Base-by-base conservation (phyloP, 2,329 filamentous ascomycete genomes). In the Exophiala aquamarina region DNA sequence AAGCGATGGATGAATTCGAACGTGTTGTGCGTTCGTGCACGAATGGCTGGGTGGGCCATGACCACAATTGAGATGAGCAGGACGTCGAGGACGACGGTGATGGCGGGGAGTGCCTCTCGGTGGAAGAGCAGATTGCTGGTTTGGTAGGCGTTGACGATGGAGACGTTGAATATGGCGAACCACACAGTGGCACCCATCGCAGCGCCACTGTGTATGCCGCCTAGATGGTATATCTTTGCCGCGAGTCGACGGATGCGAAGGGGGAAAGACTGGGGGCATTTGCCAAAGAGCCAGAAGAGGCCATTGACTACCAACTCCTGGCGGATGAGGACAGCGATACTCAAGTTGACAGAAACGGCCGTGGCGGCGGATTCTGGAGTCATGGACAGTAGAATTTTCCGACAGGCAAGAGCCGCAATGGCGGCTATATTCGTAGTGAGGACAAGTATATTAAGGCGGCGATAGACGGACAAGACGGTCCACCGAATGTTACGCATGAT, bases 1-100 rank as follows among this genome's bases (percentile, higher is more conserved):
- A 86, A 89, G 38, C 86, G 83, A 66, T 90, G 87, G 37, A 78
- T 77, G 38, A 79, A 67, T 68, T 90, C 87, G 61, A 89, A 90
- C 47, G 75, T 65, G 65, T 90, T 78, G 69, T 90, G 86, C 52
- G 76, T 72, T 37, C 72, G 76, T 56, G 74, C 71, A 17, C 87
- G 81, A 56, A 89, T 73, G 8, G 65, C 63, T 3, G 87, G 86
- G 62, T 84, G 77, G 2, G 87, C 83, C 41, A 82, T 78, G 37
- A 71, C 67, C 41, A 86, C 72, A 59, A 89, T 84, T 31, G 70
- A 60, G 45, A 79, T 59, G 55, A 87, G 72, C 41, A 88, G 70
- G 2, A 69, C 62, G 35, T 80, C 70, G 32, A 87, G 73, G 32
- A 82, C 60, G 60, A 79, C 84, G 10, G 79, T 76, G 19, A 86